These are phyloP conservation scores for Fragaria ananassa DNA, from an alignment of 306 rosid genomes.

Conservation along the genomic window DNA sequence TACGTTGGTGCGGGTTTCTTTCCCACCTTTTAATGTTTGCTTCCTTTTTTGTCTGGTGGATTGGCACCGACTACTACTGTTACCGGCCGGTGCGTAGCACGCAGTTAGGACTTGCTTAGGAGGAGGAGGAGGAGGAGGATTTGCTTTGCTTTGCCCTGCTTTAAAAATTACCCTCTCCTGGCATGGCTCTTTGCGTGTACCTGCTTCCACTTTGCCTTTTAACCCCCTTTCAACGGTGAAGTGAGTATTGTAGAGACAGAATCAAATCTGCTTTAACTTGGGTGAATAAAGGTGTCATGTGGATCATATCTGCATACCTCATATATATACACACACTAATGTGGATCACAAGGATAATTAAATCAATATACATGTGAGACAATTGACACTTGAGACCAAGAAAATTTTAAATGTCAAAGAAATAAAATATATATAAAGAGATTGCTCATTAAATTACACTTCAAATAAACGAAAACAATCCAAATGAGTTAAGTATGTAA, in stretches of 20 bases:
- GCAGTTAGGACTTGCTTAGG: too few relatives aligned
- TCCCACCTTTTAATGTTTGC: neutral
- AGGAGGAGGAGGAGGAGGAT: neutral
- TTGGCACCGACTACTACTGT: neutral
- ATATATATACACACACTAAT: neutral
- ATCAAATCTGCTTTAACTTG: neutral
- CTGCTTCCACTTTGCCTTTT: neutral
- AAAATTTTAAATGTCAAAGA: neutral
- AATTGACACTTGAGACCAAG: too few relatives aligned
- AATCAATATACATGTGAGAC: neutral
- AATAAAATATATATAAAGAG: too few relatives aligned
- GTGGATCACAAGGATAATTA: neutral
- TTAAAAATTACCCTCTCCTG: neutral
- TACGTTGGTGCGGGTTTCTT: neutral
- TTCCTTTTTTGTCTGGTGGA: slow-evolving; percentile 2
- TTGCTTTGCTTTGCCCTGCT: neutral
- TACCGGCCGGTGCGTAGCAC: neutral
- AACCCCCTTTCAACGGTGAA: neutral
- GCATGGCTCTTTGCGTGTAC: neutral
- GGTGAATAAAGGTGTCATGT: neutral
- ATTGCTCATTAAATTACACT: too few relatives aligned
- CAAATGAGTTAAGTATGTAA: too few relatives aligned
- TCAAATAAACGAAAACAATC: too few relatives aligned
- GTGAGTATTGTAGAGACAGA: neutral
- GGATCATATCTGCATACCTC: neutral